A percentile compares a stretch with the other conserved stretches of the same genome.
These are phyloP conservation scores for Aspergillus candidus DNA, from an alignment of 2,329 filamentous ascomycete species.

Conservation along the genomic window DNA sequence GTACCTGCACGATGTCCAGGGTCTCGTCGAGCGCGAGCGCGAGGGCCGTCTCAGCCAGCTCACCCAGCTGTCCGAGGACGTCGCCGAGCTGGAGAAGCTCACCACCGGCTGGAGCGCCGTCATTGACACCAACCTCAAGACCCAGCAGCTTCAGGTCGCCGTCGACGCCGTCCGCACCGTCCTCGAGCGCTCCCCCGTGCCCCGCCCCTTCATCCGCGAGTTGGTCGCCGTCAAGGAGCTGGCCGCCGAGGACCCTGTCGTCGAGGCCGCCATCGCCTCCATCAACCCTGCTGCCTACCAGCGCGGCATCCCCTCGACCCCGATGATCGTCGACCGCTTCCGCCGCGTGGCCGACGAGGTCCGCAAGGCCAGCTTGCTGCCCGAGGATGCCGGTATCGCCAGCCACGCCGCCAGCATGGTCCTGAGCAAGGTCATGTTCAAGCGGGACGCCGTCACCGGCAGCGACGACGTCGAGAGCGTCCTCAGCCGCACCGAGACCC, in stretches of 20 bases:
- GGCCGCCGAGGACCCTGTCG: conserved; percentile 73
- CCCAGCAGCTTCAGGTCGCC: conserved; percentile 92
- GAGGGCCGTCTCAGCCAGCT: conserved; percentile 81
- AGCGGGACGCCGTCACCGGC: conserved; percentile 77
- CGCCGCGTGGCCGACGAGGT: conserved; percentile 87
- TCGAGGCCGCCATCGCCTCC: conserved; percentile 90
- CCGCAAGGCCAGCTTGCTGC: conserved; percentile 85
- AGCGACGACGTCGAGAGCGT: conserved; percentile 93
- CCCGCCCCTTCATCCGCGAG: conserved; percentile 83
- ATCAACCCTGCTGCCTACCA: conserved; percentile 94
- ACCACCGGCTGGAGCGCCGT: conserved; percentile 86
- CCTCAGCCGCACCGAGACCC: conserved; percentile 78
- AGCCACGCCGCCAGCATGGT: conserved; percentile 87
- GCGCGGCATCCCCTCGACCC: conserved; percentile 73
- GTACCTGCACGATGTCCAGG: conserved; percentile 71
- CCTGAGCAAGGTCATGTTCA: conserved; percentile 91
- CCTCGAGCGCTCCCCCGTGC: conserved; percentile 66
- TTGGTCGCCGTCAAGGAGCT: conserved; percentile 93
- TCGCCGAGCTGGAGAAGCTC: conserved; percentile 78
- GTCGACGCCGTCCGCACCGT: conserved; percentile 86
- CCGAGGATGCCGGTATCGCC: conserved; percentile 88
- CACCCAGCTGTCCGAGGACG: conserved; percentile 67
- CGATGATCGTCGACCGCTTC: conserved; percentile 92
- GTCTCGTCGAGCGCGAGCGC: conserved; percentile 82
- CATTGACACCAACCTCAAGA: conserved; percentile 82